phyloP scores from a whole-genome alignment of 1,139 yeast genomes.

The Yamadazyma epiphylla region DNA sequence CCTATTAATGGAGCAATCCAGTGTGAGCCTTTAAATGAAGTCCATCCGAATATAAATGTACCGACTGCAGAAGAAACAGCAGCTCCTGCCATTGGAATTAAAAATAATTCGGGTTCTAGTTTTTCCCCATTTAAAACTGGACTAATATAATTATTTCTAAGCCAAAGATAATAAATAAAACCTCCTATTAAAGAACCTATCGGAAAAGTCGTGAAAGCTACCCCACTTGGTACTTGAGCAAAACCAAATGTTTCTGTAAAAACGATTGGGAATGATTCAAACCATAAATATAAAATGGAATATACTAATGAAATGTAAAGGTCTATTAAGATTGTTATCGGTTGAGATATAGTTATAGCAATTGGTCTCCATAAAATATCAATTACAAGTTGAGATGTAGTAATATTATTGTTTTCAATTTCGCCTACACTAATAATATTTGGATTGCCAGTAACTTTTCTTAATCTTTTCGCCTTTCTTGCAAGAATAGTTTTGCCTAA shows the following conservation, averaged over 20 bases:
- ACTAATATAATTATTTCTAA: slow-evolving; percentile 18
- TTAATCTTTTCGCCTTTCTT: slow-evolving; percentile 42
- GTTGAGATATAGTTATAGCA: slow-evolving; percentile 24
- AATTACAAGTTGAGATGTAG: slow-evolving; percentile 13
- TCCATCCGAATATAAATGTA: slow-evolving; percentile 28
- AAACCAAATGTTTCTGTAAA: slow-evolving; percentile 18
- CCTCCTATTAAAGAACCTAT: slow-evolving; percentile 20
- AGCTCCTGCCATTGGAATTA: slow-evolving; percentile 43
- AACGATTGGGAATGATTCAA: slow-evolving; percentile 29
- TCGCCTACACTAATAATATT: slow-evolving; percentile 39
- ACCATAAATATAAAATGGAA: slow-evolving; percentile 28
- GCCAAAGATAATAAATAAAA: slow-evolving; percentile 16
- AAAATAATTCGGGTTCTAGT: slow-evolving; percentile 56
- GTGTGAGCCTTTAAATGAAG: slow-evolving; percentile 20
- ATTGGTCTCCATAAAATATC: slow-evolving; percentile 28
- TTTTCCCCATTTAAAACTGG: slow-evolving; percentile 29
- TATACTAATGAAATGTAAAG: slow-evolving; percentile 26
- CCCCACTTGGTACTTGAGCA: slow-evolving; percentile 25
- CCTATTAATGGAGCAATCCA: slow-evolving; percentile 31
- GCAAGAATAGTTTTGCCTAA: slow-evolving; percentile 39
- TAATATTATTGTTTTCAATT: slow-evolving; percentile 32
- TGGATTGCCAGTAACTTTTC: slow-evolving; percentile 40
- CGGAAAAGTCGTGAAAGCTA: slow-evolving; percentile 16
- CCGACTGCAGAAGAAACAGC: slow-evolving; percentile 25
- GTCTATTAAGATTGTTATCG: slow-evolving; percentile 27